Base-by-base conservation (phyloP, 495 filamentous ascomycete species). In the Trichoderma reesei region DNA sequence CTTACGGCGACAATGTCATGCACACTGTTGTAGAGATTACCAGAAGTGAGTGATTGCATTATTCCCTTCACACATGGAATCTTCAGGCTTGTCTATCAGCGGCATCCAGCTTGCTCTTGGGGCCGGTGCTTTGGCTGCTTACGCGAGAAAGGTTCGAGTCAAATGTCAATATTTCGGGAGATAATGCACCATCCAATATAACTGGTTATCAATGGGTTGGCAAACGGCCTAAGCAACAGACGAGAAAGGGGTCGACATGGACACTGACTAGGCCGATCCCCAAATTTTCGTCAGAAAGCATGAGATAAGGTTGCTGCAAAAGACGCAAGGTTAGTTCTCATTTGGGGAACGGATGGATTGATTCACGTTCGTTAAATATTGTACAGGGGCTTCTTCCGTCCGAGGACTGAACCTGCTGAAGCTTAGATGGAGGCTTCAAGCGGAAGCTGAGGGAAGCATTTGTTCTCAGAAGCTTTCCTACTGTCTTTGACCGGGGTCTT, bases 1-100 rank as follows among this genome's bases (percentile, higher is more conserved):
- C 92, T 96, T 61, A 98, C 93, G n/a, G 93, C 93, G 2, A 85
- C 86, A 13, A 93, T 77, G 93, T 92, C 18, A 81, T 98, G 67
- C 87, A 90, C 69, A 78, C 91, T 4, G 79, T 98, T 38, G 88
- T 91, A 31, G 84, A 82, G 5, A 91, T 90, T 72, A 64, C 76
- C 26, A 65, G 76, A 1, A 89, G 88, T 5, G 83, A 93, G 74
- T 85, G 26, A 1, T 26, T 26, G 1, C 26, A 26, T 79, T 18
- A 84, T 96, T 48, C 86, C 26, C 96, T 26, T 96, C 90, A 87
- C 93, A 98, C 70, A 91, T 93, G 0, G 93, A 90, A 42, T 92
- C 93, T 3, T 91, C 87, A 13, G 85, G 85, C 13, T 92, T 98
- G 34, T 89, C 86, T 37, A 95, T 96, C 67, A 84, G 90, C 0